phyloP scores from a whole-genome alignment of 83 land plant species.

The Larix sibirica region DNA sequence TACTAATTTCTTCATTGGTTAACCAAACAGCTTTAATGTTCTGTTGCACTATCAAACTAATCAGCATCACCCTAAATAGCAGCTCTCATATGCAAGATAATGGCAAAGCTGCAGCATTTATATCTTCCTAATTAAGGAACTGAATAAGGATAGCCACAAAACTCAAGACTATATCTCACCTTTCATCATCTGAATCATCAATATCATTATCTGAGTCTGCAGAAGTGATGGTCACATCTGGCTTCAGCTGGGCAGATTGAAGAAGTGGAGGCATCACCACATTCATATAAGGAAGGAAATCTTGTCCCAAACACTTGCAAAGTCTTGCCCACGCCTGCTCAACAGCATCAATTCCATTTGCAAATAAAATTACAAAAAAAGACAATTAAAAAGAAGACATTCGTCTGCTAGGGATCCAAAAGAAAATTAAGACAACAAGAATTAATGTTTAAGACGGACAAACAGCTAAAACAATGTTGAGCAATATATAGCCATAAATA shows the following conservation, averaged over 20 bases:
- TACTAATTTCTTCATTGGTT: background rate
- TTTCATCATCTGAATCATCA: constrained; percentile 92
- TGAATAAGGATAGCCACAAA: background rate
- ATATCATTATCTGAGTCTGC: constrained; percentile 83
- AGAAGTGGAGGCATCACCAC: constrained; percentile 98
- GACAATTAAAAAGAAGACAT: background rate
- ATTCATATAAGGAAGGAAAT: constrained; percentile 97
- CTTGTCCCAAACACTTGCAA: constrained; percentile 99
- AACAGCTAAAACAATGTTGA: background rate
- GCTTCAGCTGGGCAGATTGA: constrained; percentile 94
- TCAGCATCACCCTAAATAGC: background rate
- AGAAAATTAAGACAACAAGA: background rate
- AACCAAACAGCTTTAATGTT: background rate
- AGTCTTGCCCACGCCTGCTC: constrained; percentile 96
- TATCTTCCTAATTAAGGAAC: background rate
- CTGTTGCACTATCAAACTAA: background rate
- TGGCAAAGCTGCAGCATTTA: background rate
- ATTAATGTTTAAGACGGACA: background rate
- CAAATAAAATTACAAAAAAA: background rate
- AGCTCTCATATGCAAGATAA: background rate
- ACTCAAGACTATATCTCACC: constrained; percentile 36
- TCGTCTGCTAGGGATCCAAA: background rate
- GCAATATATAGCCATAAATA: background rate
- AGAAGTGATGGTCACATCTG: constrained; percentile 96
- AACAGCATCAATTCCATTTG: background rate